Evolutionary conservation across 805 yeast genomes (phyloP).

Genomic region (Saturnispora serradocipensis): DNA sequence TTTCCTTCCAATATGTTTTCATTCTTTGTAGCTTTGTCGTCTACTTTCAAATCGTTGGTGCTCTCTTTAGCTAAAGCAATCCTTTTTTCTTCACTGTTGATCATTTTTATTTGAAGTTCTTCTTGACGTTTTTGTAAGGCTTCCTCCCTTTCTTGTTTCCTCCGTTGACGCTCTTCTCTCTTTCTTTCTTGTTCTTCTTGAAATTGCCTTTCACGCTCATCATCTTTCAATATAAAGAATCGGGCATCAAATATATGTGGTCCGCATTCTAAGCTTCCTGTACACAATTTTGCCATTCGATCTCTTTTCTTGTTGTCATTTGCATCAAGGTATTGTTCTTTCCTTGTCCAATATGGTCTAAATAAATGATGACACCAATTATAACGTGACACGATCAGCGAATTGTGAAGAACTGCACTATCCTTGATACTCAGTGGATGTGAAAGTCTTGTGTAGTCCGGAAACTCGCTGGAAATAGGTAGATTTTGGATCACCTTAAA

Average conservation of each 20-base stretch:
- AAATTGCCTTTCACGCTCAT: constrained; percentile 44
- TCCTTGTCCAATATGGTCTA: constrained; percentile 59
- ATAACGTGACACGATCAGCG: constrained; percentile 65
- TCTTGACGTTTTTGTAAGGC: constrained; percentile 13
- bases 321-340: constrained; percentile 38
- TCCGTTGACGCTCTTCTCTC: constrained; percentile 24
- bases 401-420: constrained; percentile 60
- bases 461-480: constrained; percentile 55
- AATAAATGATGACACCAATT: constrained; percentile 64
- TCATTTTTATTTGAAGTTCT: constrained; percentile 1
- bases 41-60: not conserved
- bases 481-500: constrained; percentile 55
- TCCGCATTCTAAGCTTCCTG: constrained; percentile 62
- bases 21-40: not conserved
- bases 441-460: constrained; percentile 54
- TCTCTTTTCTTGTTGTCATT: constrained; percentile 47
- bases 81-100: not conserved
- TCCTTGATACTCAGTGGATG: constrained; percentile 65
- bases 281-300: constrained; percentile 81
- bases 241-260: constrained; percentile 77
- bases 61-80: not conserved
- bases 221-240: constrained; percentile 79
- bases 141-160: constrained; percentile 25
- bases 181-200: constrained; percentile 24
- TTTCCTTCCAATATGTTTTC: not conserved